Evolutionary conservation across 495 filamentous ascomycete genomes (phyloP).

Genomic region (Cairneyella variabilis): DNA sequence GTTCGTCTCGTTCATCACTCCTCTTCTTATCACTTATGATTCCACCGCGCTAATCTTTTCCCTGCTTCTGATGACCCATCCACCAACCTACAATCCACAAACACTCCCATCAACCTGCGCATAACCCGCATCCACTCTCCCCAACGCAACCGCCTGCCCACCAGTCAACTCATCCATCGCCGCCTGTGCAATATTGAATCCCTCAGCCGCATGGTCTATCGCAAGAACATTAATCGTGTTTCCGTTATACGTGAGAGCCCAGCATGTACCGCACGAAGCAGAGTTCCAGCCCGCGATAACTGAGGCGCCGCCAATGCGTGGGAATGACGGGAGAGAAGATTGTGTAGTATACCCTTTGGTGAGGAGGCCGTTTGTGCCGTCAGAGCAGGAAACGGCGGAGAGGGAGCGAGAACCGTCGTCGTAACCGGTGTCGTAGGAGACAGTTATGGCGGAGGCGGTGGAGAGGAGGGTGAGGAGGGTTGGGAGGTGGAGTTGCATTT

Average conservation of each 20-base stretch:
- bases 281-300: constrained; percentile 59
- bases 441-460: constrained; percentile 36
- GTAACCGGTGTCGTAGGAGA: constrained; percentile 57
- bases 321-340: constrained; percentile 48
- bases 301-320: constrained; percentile 58
- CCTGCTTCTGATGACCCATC: too few species aligned
- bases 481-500: constrained; percentile 51
- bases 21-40: too few species aligned
- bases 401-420: constrained; percentile 45
- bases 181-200: constrained; percentile 60
- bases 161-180: constrained; percentile 68
- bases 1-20: too few species aligned
- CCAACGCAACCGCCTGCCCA: constrained; percentile 47
- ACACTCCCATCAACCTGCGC: constrained; percentile 35
- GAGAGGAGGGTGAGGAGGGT: constrained; percentile 35
- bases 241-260: constrained; percentile 54
- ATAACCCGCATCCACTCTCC: constrained; percentile 51
- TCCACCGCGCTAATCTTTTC: too few species aligned
- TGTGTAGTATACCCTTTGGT: constrained; percentile 45
- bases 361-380: constrained; percentile 56
- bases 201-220: constrained; percentile 56
- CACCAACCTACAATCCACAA: constrained; percentile 38
- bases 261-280: constrained; percentile 66
- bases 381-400: constrained; percentile 48
- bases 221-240: constrained; percentile 61